A percentile compares a stretch with the other conserved stretches of the same genome.
These are phyloP conservation scores for Furcasterigmium furcatum DNA, from an alignment of 2,329 filamentous ascomycete genomes.

Conservation along the genomic window DNA sequence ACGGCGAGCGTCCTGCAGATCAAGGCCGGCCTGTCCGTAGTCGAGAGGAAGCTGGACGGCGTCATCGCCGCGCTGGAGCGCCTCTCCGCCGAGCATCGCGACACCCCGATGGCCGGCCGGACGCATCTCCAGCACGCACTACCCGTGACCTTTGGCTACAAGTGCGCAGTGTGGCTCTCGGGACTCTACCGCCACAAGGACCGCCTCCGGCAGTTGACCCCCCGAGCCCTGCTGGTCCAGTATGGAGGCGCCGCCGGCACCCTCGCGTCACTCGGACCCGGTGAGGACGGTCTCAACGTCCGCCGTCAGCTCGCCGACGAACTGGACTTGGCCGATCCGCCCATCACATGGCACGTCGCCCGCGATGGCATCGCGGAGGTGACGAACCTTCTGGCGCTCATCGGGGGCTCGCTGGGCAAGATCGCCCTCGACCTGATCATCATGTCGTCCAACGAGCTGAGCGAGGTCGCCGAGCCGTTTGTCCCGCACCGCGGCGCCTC, in stretches of 20 bases:
- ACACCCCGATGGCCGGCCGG: slow-evolving; percentile 54
- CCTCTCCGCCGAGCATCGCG: slow-evolving; percentile 40
- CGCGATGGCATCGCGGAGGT: slow-evolving; percentile 52
- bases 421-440: slow-evolving; percentile 53
- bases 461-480: slow-evolving; percentile 48
- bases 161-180: slow-evolving; percentile 52
- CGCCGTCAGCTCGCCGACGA: slow-evolving; percentile 44
- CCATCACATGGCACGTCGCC: slow-evolving; percentile 56
- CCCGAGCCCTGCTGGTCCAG: slow-evolving; percentile 46
- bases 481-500: slow-evolving; percentile 50
- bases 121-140: slow-evolving; percentile 57
- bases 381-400: slow-evolving; percentile 47
- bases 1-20: slow-evolving; percentile 50
- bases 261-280: slow-evolving; percentile 45
- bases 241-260: slow-evolving; percentile 56
- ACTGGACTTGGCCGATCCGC: slow-evolving; percentile 41
- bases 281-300: slow-evolving; percentile 44
- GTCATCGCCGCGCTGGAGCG: slow-evolving; percentile 37
- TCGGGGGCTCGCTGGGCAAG: slow-evolving; percentile 52
- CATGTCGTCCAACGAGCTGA: slow-evolving; percentile 54
- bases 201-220: slow-evolving; percentile 40
- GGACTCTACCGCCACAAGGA: slow-evolving; percentile 44
- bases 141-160: slow-evolving; percentile 55
- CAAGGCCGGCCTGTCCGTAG: slow-evolving; percentile 42
- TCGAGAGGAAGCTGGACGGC: slow-evolving; percentile 38